Percentiles rank a stretch among this genome's conserved stretches.
Conservation (phyloP, 1,139 yeast species). For the Blastobotrys raffinosifermentans region DNA sequence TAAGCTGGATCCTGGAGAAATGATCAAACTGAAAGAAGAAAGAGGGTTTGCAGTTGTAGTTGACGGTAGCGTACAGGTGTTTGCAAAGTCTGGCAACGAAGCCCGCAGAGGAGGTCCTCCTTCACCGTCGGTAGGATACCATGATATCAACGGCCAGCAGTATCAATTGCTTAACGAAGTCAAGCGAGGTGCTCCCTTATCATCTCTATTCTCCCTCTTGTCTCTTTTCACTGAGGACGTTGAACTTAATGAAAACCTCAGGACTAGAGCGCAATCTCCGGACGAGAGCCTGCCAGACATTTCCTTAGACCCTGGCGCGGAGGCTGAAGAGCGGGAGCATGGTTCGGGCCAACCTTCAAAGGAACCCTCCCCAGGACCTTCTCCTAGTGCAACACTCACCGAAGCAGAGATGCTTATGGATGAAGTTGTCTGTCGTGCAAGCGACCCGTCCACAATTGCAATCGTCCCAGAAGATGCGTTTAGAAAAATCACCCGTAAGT, state of each 20-base stretch:
- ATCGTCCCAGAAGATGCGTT: slow-evolving; percentile 86
- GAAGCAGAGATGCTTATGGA: slow-evolving; percentile 31
- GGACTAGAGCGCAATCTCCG: slow-evolving; percentile 5
- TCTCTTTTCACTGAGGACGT: slow-evolving; percentile 54
- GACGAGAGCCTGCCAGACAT: neutral
- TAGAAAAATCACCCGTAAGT: slow-evolving; percentile 60
- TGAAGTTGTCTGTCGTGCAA: slow-evolving; percentile 55
- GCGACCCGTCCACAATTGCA: slow-evolving; percentile 73
- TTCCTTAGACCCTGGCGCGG: slow-evolving; percentile 2
- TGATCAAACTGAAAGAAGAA: slow-evolving; percentile 62
- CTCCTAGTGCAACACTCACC: neutral
- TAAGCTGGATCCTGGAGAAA: slow-evolving; percentile 70
- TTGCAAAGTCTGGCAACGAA: slow-evolving; percentile 44
- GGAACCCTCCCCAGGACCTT: slow-evolving; percentile 3
- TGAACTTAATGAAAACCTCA: slow-evolving; percentile 16
- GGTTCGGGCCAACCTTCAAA: neutral
- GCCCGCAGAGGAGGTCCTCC: slow-evolving; percentile 5
- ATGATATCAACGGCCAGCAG: slow-evolving; percentile 43
- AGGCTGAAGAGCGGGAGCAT: neutral
- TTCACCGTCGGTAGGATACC: slow-evolving; percentile 2
- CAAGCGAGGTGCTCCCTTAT: slow-evolving; percentile 75
- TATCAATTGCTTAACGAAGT: slow-evolving; percentile 81
- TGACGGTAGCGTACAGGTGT: slow-evolving; percentile 83
- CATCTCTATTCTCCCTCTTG: slow-evolving; percentile 74
- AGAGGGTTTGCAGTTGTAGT: slow-evolving; percentile 91